Percentiles rank a stretch among this genome's conserved stretches.
Conservation (phyloP, 2,329 filamentous ascomycete species). For the Calonectria pteridis region DNA sequence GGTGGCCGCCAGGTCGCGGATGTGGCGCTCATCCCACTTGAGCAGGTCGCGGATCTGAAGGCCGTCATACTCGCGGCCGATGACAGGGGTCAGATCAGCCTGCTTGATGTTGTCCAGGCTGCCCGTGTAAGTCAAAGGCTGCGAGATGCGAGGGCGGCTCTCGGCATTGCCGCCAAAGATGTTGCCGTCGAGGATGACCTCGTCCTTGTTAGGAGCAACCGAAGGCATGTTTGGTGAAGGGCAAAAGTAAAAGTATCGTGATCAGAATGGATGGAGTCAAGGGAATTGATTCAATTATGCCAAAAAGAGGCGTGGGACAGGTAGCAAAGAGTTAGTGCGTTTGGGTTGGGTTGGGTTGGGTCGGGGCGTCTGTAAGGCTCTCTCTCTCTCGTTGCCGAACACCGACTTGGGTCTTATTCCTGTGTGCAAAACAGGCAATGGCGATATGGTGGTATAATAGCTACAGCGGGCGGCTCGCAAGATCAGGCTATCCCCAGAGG, state of each 20-base stretch:
- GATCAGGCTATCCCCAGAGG: conserved; percentile 33
- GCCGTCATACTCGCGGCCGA: conserved; percentile 61
- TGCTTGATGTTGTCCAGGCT: conserved; percentile 55
- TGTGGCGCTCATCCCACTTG: conserved; percentile 57
- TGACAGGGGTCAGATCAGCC: conserved; percentile 60
- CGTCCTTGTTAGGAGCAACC: conserved; percentile 31
- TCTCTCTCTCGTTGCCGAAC: conserved; percentile 15
- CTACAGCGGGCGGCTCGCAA: conserved; percentile 8
- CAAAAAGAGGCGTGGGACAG: conserved; percentile 12
- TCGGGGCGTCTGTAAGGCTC: conserved; percentile 26
- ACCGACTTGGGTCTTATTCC: conserved; percentile 3
- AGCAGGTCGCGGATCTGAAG: conserved; percentile 52
- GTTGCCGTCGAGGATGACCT: conserved; percentile 28
- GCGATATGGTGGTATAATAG: conserved; percentile 21
- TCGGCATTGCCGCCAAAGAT: conserved; percentile 48
- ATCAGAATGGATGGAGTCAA: not conserved
- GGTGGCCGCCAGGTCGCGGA: conserved; percentile 67
- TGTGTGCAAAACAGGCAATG: conserved; percentile 8
- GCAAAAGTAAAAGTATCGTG: conserved; percentile 16
- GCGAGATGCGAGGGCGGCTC: conserved; percentile 44
- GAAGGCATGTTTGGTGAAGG: conserved; percentile 54
- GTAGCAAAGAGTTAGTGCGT: conserved; percentile 2
- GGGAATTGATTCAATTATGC: not conserved
- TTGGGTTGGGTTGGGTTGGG: not conserved
- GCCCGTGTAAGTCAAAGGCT: conserved; percentile 56